Conservation (phyloP, 305 asterid species). For the Fraxinus ornus region DNA sequence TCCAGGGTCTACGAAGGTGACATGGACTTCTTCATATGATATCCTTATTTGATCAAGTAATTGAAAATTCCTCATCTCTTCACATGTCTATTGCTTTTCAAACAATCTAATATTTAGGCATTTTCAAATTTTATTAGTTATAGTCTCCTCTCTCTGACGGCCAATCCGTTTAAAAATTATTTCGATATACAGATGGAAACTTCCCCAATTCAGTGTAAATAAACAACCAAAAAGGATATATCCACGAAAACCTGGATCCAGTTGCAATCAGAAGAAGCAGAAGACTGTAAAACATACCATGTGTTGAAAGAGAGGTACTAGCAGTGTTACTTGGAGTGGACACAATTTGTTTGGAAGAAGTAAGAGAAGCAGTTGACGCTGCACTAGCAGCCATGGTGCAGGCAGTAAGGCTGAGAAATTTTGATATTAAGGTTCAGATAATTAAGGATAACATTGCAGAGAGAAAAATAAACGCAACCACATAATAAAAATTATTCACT, state of each 20-base stretch:
- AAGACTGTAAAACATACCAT: conserved; percentile 16
- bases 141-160: neutral
- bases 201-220: neutral
- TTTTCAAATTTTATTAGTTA: no score
- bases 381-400: conserved; percentile 22
- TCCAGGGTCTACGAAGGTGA: neutral
- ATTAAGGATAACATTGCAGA: neutral
- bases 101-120: neutral
- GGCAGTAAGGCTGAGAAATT: neutral
- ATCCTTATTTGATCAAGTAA: no score
- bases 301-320: conserved; percentile 22
- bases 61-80: no score
- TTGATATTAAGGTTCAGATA: neutral
- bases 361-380: conserved; percentile 19
- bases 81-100: no score
- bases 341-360: conserved; percentile 34
- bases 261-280: neutral
- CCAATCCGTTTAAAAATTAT: no score
- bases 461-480: conserved; percentile 10
- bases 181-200: neutral
- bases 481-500: neutral
- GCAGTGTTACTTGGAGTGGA: conserved; percentile 30
- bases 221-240: neutral
- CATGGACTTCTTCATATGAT: neutral
- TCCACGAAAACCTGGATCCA: neutral